Conservation (phyloP, 2,329 filamentous ascomycete species). For the Talaromyces piceae region DNA sequence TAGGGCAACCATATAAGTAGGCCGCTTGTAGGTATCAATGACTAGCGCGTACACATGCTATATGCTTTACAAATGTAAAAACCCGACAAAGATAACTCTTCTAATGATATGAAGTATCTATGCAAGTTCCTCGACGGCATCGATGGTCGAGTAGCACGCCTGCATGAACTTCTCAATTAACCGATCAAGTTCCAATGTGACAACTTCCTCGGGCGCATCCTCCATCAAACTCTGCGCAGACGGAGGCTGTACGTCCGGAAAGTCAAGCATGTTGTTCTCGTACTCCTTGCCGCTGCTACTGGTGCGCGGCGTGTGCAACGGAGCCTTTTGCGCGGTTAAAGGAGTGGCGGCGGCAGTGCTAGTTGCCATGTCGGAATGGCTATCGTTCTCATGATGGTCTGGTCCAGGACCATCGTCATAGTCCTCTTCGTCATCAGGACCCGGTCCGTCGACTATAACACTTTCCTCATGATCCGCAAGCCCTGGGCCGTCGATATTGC, state of each 20-base stretch:
- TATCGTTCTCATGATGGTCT: constrained; percentile 9
- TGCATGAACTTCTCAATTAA: constrained; percentile 21
- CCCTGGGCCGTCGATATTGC: constrained; percentile 2
- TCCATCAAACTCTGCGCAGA: constrained; percentile 31
- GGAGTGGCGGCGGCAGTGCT: constrained; percentile 2
- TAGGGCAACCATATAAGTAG: too few relatives aligned
- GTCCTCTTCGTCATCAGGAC: not conserved
- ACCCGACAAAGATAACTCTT: too few relatives aligned
- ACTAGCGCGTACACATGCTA: too few relatives aligned
- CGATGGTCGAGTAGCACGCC: constrained; percentile 9
- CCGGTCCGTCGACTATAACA: not conserved
- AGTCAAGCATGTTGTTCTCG: constrained; percentile 18
- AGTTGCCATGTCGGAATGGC: constrained; percentile 5
- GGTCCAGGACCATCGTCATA: not conserved
- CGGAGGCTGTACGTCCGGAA: constrained; percentile 34
- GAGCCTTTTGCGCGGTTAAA: constrained; percentile 5
- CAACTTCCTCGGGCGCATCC: constrained; percentile 27
- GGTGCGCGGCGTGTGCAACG: not conserved
- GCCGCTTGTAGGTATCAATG: too few relatives aligned
- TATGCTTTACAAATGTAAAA: too few relatives aligned
- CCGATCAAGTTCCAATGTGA: constrained; percentile 34
- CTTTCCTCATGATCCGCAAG: constrained; percentile 11
- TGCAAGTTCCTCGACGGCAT: constrained; percentile 8
- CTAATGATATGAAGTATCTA: too few relatives aligned
- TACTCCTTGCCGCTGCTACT: not conserved